Evolutionary conservation across 495 filamentous ascomycete species (phyloP).

Genomic region (Talaromyces wortmannii): DNA sequence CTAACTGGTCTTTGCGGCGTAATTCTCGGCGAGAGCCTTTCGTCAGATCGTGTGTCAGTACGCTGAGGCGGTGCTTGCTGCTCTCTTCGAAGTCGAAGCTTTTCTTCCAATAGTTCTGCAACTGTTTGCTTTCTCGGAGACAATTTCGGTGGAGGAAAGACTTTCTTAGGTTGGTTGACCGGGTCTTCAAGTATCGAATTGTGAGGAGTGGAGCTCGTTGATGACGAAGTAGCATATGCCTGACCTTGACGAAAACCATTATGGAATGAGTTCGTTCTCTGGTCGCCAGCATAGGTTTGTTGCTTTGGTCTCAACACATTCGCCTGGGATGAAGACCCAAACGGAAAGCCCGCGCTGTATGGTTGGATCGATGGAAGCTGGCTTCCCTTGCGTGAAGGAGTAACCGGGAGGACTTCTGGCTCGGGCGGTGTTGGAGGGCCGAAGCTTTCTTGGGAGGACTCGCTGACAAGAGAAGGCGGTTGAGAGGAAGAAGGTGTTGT

Average conservation of each 20-base stretch:
- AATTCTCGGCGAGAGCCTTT: not conserved
- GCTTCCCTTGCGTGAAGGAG: no score
- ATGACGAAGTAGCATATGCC: not conserved
- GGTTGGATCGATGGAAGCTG: not conserved
- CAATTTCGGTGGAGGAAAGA: not conserved
- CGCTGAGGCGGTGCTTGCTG: not conserved
- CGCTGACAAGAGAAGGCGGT: conserved; percentile 9
- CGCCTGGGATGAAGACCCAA: not conserved
- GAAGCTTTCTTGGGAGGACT: conserved; percentile 30
- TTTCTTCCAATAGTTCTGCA: conserved; percentile 29
- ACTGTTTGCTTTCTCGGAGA: conserved; percentile 13
- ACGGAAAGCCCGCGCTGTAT: not conserved
- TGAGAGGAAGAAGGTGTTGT: conserved; percentile 1
- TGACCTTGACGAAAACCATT: not conserved
- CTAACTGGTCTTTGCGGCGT: not conserved
- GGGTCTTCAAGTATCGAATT: not conserved
- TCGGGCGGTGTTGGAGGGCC: conserved; percentile 25
- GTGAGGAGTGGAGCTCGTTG: not conserved
- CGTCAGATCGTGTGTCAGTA: not conserved
- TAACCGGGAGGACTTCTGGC: not conserved
- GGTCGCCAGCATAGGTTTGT: not conserved
- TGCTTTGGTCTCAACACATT: not conserved
- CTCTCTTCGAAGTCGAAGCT: conserved; percentile 4
- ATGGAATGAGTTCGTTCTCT: not conserved
- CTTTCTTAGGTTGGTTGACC: not conserved